Evolutionary conservation across 306 rosid species (phyloP), one percentile per base, ranked within the genome.

Genomic region (Acacia melanoxylon): DNA sequence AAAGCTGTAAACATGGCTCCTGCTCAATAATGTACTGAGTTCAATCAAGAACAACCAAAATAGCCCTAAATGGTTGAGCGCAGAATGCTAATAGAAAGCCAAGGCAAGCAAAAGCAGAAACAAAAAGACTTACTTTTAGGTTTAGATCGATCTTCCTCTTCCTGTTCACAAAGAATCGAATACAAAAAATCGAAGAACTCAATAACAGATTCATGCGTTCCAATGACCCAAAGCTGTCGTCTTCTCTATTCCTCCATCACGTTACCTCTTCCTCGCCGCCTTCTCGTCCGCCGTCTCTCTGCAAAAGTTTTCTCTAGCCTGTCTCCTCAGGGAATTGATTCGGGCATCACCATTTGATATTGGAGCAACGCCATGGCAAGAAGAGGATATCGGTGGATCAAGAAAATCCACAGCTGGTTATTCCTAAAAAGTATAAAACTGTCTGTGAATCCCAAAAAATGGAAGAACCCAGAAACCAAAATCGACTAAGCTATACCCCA

Each of bases 91-190:
- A 35, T 0, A 0, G 20, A 49, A 51, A 49, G 20, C 52, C 61
- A 73, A 73, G 42, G 49, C 41, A 78, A 58, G 25, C 10, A 48
- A 19, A 48, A 29, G 8, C 4, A 37, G 42, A 76, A 46, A 46
- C 70, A 19, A 7, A 66, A 17, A 10, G 66, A 84, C 83, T 83
- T 83, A 89, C 98, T 85, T 88, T 92, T 96, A 49, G 97, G 87
- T 84, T 85, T 92, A n/a, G 86, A 48, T 88, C 81, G 67, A 42
- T 81, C 77, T 67, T 89, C 98, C 19, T 77, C 87, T 77, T 90
- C 98, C 94, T 93, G 81, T 83, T 37, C 58, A 79, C 75, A 79
- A 80, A 17, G 40, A 35, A 35, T 35, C 40, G 6, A 35, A 35
- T 35, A 3, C 40, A 35, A 35, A 35, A 35, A 5, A 35, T 35